Evolutionary conservation across 495 filamentous ascomycete genomes (phyloP).

Genomic region (Penicillium daleae): DNA sequence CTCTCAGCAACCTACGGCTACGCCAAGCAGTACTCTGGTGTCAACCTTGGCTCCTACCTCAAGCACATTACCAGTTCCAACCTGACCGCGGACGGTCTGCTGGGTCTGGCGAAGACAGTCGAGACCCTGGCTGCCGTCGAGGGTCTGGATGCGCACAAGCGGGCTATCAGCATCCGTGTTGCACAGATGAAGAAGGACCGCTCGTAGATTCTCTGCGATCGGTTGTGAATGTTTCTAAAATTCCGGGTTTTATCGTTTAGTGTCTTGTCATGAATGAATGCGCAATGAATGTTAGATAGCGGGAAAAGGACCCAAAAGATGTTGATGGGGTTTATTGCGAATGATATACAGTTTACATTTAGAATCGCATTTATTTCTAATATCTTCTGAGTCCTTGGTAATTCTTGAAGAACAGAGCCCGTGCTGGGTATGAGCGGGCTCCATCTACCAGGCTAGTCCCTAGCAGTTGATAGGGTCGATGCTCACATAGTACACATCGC

Average conservation of each 20-base stretch:
- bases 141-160: conserved; percentile 89
- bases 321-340: conserved; percentile 1
- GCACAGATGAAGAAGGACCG: conserved; percentile 60
- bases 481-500: too few species aligned
- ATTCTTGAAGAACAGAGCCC: not conserved
- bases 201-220: conserved; percentile 13
- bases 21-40: conserved; percentile 96
- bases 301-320: conserved; percentile 5
- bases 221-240: not conserved
- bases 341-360: conserved; percentile 1
- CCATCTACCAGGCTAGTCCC: not conserved
- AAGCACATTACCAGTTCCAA: conserved; percentile 96
- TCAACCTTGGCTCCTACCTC: conserved; percentile 91
- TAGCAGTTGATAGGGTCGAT: not conserved
- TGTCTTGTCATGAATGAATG: conserved; percentile 29
- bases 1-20: conserved; percentile 89
- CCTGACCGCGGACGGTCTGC: conserved; percentile 80
- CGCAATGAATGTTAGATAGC: conserved; percentile 29
- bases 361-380: not conserved
- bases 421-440: not conserved
- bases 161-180: conserved; percentile 87
- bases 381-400: not conserved
- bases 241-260: conserved; percentile 12
- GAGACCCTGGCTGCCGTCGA: conserved; percentile 95
- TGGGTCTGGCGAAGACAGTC: conserved; percentile 82